Evolutionary conservation across 2,329 filamentous ascomycete species (phyloP).

Genomic region (Epichloe glyceriae): DNA sequence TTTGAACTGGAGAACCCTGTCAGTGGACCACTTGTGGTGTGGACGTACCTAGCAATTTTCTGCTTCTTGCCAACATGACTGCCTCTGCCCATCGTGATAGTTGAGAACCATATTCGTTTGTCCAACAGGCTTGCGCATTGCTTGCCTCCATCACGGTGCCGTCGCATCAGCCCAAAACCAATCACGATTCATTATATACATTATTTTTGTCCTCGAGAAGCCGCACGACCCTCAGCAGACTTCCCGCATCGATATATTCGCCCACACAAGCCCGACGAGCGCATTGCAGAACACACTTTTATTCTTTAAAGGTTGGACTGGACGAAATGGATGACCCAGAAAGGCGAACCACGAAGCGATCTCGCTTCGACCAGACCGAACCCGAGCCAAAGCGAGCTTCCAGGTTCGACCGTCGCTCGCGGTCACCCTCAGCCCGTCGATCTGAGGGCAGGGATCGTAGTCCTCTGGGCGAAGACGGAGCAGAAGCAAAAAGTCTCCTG

Average conservation of each 20-base stretch:
- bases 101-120: no score
- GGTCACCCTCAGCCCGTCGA: conserved; percentile 59
- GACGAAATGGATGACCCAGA: conserved; percentile 59
- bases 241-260: neutral
- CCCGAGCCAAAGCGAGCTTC: conserved; percentile 64
- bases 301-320: neutral
- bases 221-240: neutral
- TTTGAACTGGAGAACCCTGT: neutral
- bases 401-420: conserved; percentile 83
- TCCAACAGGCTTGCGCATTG: no score
- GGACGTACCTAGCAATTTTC: neutral
- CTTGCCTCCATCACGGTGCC: no score
- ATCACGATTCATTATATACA: neutral
- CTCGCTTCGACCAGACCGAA: conserved; percentile 87
- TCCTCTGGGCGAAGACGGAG: conserved; percentile 43
- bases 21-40: neutral
- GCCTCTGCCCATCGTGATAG: neutral
- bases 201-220: neutral
- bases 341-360: conserved; percentile 62
- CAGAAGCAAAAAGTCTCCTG: conserved; percentile 35
- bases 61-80: neutral
- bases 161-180: neutral
- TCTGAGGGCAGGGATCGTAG: conserved; percentile 71
- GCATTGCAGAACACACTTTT: neutral
- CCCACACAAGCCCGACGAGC: neutral